phyloP scores from a whole-genome alignment of 2,329 filamentous ascomycete genomes.

The Beauveria sp. region DNA sequence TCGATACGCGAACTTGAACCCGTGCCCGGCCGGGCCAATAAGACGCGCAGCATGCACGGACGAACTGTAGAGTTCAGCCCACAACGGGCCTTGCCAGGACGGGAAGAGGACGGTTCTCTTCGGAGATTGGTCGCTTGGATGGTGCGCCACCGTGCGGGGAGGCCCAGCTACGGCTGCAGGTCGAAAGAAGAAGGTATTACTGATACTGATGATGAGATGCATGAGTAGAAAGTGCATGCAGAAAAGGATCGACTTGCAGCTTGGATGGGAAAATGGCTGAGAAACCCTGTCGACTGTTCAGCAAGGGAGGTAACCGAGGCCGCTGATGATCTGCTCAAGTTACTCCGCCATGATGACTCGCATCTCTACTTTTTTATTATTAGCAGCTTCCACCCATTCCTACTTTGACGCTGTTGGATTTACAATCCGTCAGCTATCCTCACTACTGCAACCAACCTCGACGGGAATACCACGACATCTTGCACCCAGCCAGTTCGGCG shows the following conservation, averaged over 20 bases:
- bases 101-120: background rate
- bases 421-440: background rate
- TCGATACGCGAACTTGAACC: background rate
- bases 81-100: background rate
- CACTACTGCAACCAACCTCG: background rate
- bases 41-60: background rate
- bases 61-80: background rate
- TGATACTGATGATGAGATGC: background rate
- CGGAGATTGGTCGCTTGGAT: constrained; percentile 5
- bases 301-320: no score
- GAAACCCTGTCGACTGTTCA: no score
- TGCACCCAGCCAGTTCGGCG: background rate
- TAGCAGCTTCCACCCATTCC: background rate
- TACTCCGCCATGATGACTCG: background rate
- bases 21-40: background rate
- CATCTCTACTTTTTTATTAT: background rate
- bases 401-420: background rate
- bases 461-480: background rate
- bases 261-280: no score
- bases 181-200: background rate
- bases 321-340: no score
- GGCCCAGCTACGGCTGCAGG: background rate
- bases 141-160: constrained; percentile 3
- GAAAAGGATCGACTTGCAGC: background rate
- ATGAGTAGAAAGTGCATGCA: background rate